Base-by-base conservation (phyloP, 2,329 filamentous ascomycete genomes). In the Epichloe elymi region DNA sequence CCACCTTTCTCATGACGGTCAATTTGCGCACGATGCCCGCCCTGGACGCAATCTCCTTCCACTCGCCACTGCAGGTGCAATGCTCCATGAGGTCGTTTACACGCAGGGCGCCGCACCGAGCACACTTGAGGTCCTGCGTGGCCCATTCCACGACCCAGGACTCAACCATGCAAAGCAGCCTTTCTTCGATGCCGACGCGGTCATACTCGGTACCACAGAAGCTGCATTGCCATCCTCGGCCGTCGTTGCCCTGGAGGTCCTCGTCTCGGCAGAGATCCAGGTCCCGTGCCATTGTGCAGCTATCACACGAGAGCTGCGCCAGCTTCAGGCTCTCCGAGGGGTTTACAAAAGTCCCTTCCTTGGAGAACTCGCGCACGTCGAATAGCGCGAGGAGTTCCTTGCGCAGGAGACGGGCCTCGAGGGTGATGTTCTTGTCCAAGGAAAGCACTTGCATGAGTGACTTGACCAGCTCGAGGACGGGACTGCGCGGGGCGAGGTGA, bases 61-160 rank as follows among this genome's bases (percentile, higher is more conserved):
- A 98, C 53, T 79, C 78, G 3, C 93, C 93, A 54, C 87, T 88
- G 72, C 93, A 98, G 11, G 83, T 85, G 68, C 94, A 98, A 67
- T 97, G 90, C 66, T 96, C 91, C 82, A 93, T 89, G 60, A 97
- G 94, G 61, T 96, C 91, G 64, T 95, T 97, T 40, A 87, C 75
- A 62, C 88, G 74, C 39, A 95, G 67, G 58, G 88, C 88, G 35
- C 77, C 80, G 65, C 82, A 86, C 53, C 77, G 74, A 33, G 61
- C 64, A 58, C 93, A 98, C 68, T 88, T 88, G 52, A 97, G 69
- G 65, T 98, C 93, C 70, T 97, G 91, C 36, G 84, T 87, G 55
- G 82, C 76, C 90, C 94, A 98, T 59, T 85, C 81, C 26, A 88
- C 76, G 7, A 88, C 73, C 63, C 85, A 70, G 20, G 79, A 80